phyloP scores from a whole-genome alignment of 2,329 filamentous ascomycete genomes.

The Diaporthe ampelina region DNA sequence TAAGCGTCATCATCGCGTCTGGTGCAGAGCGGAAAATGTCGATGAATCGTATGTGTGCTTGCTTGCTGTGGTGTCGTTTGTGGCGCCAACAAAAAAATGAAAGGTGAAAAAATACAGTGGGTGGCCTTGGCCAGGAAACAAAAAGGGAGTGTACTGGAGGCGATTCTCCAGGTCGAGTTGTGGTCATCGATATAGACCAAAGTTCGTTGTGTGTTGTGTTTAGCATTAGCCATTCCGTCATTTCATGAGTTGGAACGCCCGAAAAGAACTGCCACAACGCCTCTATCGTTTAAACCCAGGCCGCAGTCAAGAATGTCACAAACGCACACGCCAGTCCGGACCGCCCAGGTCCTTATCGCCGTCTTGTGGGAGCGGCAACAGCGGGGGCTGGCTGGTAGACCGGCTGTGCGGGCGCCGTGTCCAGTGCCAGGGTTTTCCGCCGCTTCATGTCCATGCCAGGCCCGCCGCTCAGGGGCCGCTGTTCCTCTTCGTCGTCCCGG shows the following conservation, averaged over 20 bases:
- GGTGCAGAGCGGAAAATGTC: conserved; percentile 33
- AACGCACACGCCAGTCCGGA: conserved; percentile 7
- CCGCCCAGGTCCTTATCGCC: conserved; percentile 31
- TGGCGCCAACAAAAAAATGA: neutral
- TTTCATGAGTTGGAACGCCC: conserved; percentile 33
- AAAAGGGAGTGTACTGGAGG: conserved; percentile 23
- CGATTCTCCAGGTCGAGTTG: conserved; percentile 20
- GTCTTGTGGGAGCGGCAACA: conserved; percentile 44
- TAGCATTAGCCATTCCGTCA: conserved; percentile 41
- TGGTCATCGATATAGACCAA: conserved; percentile 28
- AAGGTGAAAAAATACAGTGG: conserved; percentile 39
- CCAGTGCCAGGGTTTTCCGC: conserved; percentile 51
- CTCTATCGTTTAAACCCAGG: conserved; percentile 38
- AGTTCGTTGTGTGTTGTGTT: conserved; percentile 27
- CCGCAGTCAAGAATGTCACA: conserved; percentile 27
- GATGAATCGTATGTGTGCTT: conserved; percentile 43
- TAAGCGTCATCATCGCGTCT: conserved; percentile 45
- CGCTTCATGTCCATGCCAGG: conserved; percentile 52
- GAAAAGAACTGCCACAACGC: conserved; percentile 40
- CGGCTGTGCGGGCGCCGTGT: conserved; percentile 49
- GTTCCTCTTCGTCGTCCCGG: conserved; percentile 60
- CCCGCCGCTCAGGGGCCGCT: conserved; percentile 48
- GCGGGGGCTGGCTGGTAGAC: conserved; percentile 50
- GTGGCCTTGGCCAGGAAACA: conserved; percentile 32
- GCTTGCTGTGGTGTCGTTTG: conserved; percentile 26